These are phyloP conservation scores for Amyloporia xantha DNA, from an alignment of 768 basidiomycete species.

Conservation along the genomic window DNA sequence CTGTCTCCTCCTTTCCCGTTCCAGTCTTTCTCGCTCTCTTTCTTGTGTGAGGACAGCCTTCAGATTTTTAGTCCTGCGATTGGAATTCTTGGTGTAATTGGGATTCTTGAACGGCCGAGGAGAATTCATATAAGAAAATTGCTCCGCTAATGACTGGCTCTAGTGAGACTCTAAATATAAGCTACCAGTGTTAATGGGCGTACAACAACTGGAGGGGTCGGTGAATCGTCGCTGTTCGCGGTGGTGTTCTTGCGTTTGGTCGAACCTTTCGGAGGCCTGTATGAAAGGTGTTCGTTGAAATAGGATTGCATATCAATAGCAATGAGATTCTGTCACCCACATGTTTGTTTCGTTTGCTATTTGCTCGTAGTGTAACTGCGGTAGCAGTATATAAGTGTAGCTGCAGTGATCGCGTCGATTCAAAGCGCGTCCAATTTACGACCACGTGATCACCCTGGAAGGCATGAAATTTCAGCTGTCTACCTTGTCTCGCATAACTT, in stretches of 20 bases:
- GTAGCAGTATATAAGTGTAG: too few species aligned
- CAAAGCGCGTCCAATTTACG: too few species aligned
- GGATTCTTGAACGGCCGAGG: slow-evolving; percentile 78
- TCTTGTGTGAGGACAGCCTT: slow-evolving; percentile 76
- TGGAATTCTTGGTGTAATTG: slow-evolving; percentile 60
- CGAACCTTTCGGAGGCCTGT: slow-evolving; percentile 29
- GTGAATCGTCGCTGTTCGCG: slow-evolving; percentile 24
- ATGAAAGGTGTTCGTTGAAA: too few species aligned
- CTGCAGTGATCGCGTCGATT: too few species aligned
- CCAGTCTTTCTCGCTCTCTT: slow-evolving; percentile 66
- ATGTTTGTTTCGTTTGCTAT: background rate
- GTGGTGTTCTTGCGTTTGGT: slow-evolving; percentile 23
- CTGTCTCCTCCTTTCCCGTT: slow-evolving; percentile 50
- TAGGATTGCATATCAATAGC: background rate
- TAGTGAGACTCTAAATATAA: background rate
- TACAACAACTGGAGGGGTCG: slow-evolving; percentile 26
- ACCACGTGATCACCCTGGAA: too few species aligned
- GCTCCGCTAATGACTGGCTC: slow-evolving; percentile 60
- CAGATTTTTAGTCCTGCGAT: slow-evolving; percentile 70
- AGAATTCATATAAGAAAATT: slow-evolving; percentile 62
- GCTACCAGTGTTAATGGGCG: background rate
- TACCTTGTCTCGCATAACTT: too few species aligned
- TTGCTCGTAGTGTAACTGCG: background rate
- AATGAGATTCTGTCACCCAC: background rate
- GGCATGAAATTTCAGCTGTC: too few species aligned